phyloP scores from a whole-genome alignment of 2,329 filamentous ascomycete species.

The Dryadomyces sulphureus region DNA sequence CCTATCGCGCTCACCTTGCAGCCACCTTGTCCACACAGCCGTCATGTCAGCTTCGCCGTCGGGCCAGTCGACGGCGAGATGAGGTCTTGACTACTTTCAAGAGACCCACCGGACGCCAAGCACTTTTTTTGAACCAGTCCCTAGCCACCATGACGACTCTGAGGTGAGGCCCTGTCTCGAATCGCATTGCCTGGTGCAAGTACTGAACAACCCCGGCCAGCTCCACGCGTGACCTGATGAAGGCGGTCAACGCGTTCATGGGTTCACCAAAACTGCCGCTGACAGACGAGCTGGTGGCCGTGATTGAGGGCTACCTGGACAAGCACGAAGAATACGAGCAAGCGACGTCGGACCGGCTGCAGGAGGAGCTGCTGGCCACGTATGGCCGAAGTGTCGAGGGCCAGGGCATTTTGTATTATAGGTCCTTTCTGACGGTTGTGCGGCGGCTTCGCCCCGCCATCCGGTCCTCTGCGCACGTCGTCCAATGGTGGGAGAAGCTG shows the following conservation, averaged over 20 bases:
- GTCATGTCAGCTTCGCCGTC: too few species aligned
- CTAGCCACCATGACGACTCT: background rate
- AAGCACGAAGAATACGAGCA: constrained; percentile 56
- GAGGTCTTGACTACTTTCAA: too few species aligned
- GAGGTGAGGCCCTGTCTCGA: background rate
- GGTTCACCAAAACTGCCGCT: constrained; percentile 42
- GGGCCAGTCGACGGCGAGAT: too few species aligned
- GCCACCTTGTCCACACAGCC: too few species aligned
- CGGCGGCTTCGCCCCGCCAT: constrained; percentile 49
- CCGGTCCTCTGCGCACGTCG: constrained; percentile 43
- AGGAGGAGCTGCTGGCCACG: constrained; percentile 55
- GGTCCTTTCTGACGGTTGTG: constrained; percentile 55
- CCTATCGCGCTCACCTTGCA: too few species aligned
- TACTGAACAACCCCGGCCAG: constrained; percentile 17
- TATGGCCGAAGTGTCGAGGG: constrained; percentile 50
- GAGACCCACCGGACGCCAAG: too few species aligned
- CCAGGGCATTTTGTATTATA: constrained; percentile 35
- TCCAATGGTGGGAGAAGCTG: constrained; percentile 59
- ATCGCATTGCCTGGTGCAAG: background rate
- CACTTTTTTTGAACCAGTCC: too few species aligned
- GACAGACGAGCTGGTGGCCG: constrained; percentile 45
- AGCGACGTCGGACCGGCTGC: constrained; percentile 50
- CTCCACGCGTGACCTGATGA: constrained; percentile 45
- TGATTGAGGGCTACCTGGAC: constrained; percentile 53
- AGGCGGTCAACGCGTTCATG: constrained; percentile 37